These are phyloP conservation scores for Coniochaeta sp. DNA, from an alignment of 2,329 filamentous ascomycete genomes.

Conservation along the genomic window DNA sequence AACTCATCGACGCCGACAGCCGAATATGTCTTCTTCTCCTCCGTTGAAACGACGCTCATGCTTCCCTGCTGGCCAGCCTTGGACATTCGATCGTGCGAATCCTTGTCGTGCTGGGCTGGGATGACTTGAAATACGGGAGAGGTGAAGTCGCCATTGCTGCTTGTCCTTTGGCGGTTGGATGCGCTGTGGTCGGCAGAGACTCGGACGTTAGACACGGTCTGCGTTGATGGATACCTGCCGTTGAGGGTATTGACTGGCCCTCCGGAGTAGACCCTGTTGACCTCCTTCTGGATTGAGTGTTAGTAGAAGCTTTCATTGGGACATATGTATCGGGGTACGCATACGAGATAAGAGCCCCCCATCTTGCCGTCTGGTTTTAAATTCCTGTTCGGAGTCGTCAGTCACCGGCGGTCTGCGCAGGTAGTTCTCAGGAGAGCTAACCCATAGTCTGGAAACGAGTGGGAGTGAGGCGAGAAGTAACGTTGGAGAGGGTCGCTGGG, in stretches of 20 bases:
- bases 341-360: neutral
- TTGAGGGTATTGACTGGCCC: no score
- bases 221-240: no score
- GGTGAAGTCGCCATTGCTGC: neutral
- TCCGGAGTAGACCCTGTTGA: no score
- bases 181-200: no score
- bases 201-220: no score
- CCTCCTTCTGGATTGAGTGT: neutral
- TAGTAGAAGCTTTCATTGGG: no score
- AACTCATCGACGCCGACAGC: neutral
- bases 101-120: neutral
- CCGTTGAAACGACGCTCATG: neutral
- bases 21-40: neutral
- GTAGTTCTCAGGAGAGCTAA: neutral
- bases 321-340: no score
- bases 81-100: neutral
- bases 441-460: slow-evolving; percentile 3
- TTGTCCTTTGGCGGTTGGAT: neutral
- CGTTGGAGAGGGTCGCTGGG: slow-evolving; percentile 1
- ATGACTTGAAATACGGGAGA: neutral
- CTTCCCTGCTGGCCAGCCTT: neutral
- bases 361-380: neutral
- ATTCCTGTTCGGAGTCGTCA: neutral
- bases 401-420: neutral
- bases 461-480: neutral